Evolutionary conservation across 2,329 filamentous ascomycete species (phyloP).

Genomic region (Drechslera avenae): DNA sequence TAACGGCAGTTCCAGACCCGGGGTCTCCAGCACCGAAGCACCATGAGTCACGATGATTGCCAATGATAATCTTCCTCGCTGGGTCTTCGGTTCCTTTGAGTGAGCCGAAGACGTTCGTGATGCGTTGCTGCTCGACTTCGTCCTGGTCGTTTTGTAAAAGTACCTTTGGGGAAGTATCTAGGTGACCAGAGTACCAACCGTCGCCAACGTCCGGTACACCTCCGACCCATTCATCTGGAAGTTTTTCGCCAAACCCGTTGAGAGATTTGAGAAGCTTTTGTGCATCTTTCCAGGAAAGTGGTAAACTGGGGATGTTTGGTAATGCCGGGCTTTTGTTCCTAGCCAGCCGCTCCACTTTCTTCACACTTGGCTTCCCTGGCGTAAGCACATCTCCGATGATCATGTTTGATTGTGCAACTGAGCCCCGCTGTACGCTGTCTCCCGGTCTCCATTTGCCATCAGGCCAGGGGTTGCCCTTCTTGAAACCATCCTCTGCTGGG

Average conservation of each 20-base stretch:
- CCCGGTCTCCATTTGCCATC: constrained; percentile 79
- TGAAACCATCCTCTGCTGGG: constrained; percentile 81
- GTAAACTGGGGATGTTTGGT: constrained; percentile 84
- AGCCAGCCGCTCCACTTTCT: constrained; percentile 68
- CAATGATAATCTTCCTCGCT: constrained; percentile 84
- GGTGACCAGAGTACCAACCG: constrained; percentile 85
- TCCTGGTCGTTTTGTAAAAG: constrained; percentile 86
- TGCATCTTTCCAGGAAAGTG: constrained; percentile 87
- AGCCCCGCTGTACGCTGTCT: constrained; percentile 81
- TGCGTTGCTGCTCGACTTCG: constrained; percentile 77
- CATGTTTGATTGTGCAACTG: constrained; percentile 80
- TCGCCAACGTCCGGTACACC: constrained; percentile 71
- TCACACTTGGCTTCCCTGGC: constrained; percentile 79
- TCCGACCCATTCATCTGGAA: constrained; percentile 74
- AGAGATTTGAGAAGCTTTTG: constrained; percentile 77
- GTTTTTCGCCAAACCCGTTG: constrained; percentile 72
- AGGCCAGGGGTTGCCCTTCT: constrained; percentile 73
- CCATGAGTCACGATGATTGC: constrained; percentile 93
- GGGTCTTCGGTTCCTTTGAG: constrained; percentile 84
- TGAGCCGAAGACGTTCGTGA: constrained; percentile 89
- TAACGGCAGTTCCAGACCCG: constrained; percentile 82
- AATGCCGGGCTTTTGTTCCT: constrained; percentile 74
- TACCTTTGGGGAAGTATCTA: constrained; percentile 71
- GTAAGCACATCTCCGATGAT: constrained; percentile 90
- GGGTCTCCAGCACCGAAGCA: constrained; percentile 86